Percentiles rank a stretch among this genome's conserved stretches.
phyloP scores from a whole-genome alignment of 345 rosid genomes.

The Cardiospermum halicacabum region DNA sequence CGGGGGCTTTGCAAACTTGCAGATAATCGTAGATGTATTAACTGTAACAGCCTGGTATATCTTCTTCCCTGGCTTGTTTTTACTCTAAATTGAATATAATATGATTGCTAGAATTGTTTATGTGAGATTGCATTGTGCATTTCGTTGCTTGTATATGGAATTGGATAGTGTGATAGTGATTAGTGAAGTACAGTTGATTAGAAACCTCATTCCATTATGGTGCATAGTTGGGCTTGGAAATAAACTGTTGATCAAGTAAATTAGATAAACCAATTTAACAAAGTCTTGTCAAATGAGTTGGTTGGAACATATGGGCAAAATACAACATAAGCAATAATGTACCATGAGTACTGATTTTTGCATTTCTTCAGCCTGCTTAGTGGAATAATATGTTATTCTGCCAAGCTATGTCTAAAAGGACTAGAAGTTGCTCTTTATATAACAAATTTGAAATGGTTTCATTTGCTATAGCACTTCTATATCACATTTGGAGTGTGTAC shows the following conservation, averaged over 20 bases:
- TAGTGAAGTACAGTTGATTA: not conserved
- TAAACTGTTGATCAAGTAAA: not conserved
- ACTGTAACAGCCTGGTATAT: constrained; percentile 87
- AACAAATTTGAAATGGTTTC: not conserved
- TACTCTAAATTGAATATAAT: constrained; percentile 8
- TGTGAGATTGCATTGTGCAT: not conserved
- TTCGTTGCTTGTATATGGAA: not conserved
- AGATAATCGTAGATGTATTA: constrained; percentile 85
- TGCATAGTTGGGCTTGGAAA: no score
- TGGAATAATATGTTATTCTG: not conserved
- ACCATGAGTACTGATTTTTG: not conserved
- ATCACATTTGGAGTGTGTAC: not conserved
- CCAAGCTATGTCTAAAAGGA: no score
- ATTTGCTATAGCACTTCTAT: not conserved
- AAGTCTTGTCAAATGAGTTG: not conserved
- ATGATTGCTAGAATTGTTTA: not conserved
- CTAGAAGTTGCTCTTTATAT: not conserved
- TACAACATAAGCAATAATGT: not conserved
- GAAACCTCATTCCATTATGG: no score
- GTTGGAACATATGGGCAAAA: not conserved
- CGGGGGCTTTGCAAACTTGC: constrained; percentile 83
- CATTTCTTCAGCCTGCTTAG: not conserved
- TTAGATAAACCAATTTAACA: not conserved
- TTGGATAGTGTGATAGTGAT: not conserved
- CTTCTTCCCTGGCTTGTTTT: not conserved